Evolutionary conservation across 441 rosid species (phyloP), one percentile per base, ranked within the genome.

Genomic region (Arabidopsis hybrid): DNA sequence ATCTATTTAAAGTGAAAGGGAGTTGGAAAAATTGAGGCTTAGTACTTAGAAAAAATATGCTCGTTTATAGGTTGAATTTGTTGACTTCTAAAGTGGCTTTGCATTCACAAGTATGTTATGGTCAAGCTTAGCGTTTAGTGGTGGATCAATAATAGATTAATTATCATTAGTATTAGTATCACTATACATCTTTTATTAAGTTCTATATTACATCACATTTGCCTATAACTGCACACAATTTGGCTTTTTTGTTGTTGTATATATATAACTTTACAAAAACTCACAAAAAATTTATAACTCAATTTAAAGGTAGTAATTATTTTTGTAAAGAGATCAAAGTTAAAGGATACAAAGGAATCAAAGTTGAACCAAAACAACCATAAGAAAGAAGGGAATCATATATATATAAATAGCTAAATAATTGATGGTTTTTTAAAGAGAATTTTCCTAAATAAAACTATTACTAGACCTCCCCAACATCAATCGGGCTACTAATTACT

Each of bases 1-100:
- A 45, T 73, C 77, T 65, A 38, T 3, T 65, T 57, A 43, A 64
- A 65, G 65, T 17, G 49, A 52, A 73, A 65, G 36, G 51, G 34
- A 46, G 59, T 65, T 65, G 77, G 71, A 31, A 46, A 46, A 46
- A 4, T 3, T 21, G 49, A 65, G 42, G 58, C 49, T 53, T 21
- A 45, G 4, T 63, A 55, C 36, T 63, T 42, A 8, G 26, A 14
- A 63, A 61, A 52, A 12, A 32, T 29, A 40, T 53, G 56, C 56
- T 64, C 14, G 6, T 47, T 56, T 21, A 38, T 65, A 46, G 65
- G 64, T 43, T 63, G 47, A 21, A 55, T 63, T 62, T 63, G 47
- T 63, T 53, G 77, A 56, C 71, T 38, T 36, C 4, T 35, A 26
- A 65, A 45, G 42, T 56, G 31, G 57, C 46, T 64, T 43, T 35